Evolutionary conservation across 345 rosid genomes (phyloP).

Genomic region (Brassica incana): DNA sequence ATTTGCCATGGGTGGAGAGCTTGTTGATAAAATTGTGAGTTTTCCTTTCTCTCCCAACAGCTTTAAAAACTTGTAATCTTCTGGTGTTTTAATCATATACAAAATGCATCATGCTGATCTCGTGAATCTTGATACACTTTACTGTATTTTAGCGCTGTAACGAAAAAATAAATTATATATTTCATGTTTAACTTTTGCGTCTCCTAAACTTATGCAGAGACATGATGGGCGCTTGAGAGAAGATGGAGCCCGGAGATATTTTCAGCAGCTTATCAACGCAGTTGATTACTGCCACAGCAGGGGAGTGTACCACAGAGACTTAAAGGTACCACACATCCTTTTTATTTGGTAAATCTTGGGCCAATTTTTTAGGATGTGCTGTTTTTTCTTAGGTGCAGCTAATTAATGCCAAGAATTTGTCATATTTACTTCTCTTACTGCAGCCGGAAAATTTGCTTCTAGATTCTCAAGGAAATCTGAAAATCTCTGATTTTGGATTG

Average conservation of each 20-base stretch:
- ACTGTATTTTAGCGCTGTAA: background rate
- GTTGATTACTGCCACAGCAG: constrained; percentile 98
- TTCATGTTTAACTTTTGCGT: constrained; percentile 4
- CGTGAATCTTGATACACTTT: background rate
- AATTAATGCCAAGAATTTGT: background rate
- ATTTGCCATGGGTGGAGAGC: constrained; percentile 73
- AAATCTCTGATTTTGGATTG: constrained; percentile 96
- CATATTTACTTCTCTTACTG: background rate
- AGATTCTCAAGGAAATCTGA: constrained; percentile 85
- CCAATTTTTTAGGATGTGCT: constrained; percentile 4
- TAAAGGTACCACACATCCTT: constrained; percentile 54
- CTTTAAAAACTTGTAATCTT: constrained; percentile 4
- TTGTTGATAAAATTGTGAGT: constrained; percentile 75
- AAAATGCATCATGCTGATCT: background rate
- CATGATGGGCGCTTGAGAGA: constrained; percentile 90
- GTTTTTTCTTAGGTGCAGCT: background rate
- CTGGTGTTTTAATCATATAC: background rate
- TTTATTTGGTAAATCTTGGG: background rate
- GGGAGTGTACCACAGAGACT: constrained; percentile 90
- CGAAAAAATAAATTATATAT: background rate
- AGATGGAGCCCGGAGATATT: constrained; percentile 77
- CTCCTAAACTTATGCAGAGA: constrained; percentile 51
- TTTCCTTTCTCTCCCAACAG: background rate
- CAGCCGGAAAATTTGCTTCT: constrained; percentile 98
- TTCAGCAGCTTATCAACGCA: constrained; percentile 95